These are phyloP conservation scores for Fagopyrum esculentum DNA, from an alignment of 148 eudicot genomes.

Conservation along the genomic window DNA sequence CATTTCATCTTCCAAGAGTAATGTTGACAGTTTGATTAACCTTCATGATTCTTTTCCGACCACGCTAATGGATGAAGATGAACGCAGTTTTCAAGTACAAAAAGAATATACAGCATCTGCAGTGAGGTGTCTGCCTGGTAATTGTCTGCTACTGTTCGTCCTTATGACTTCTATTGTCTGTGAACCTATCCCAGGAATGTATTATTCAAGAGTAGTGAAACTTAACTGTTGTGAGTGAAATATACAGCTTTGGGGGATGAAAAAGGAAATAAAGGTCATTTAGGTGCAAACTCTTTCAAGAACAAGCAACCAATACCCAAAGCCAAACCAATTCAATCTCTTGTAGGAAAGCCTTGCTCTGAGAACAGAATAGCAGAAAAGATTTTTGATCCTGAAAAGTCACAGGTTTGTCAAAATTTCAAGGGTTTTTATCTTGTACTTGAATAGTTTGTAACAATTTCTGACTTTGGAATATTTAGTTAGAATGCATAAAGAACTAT, in stretches of 20 bases:
- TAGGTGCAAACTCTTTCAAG: conserved; percentile 21
- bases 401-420: conserved; percentile 26
- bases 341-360: background rate
- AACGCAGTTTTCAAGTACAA: conserved; percentile 19
- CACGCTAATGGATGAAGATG: conserved; percentile 19
- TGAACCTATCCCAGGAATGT: background rate
- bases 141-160: conserved; percentile 1
- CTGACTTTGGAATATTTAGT: conserved; percentile 33
- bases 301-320: conserved; percentile 31
- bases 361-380: conserved; percentile 16
- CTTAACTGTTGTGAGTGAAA: background rate
- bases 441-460: background rate
- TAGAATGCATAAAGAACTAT: conserved; percentile 28
- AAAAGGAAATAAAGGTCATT: conserved; percentile 37
- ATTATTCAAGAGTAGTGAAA: background rate
- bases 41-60: conserved; percentile 4
- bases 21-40: conserved; percentile 3
- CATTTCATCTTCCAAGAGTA: conserved; percentile 35
- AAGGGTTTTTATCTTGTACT: background rate
- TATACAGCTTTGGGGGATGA: conserved; percentile 1
- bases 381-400: conserved; percentile 24
- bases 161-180: background rate
- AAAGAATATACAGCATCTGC: background rate
- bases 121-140: conserved; percentile 17
- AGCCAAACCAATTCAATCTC: conserved; percentile 26